A percentile compares a stretch with the other conserved stretches of the same genome.
Evolutionary conservation across 371 early-diverging fungal species (phyloP).

Genomic region (Mortierella sp.): DNA sequence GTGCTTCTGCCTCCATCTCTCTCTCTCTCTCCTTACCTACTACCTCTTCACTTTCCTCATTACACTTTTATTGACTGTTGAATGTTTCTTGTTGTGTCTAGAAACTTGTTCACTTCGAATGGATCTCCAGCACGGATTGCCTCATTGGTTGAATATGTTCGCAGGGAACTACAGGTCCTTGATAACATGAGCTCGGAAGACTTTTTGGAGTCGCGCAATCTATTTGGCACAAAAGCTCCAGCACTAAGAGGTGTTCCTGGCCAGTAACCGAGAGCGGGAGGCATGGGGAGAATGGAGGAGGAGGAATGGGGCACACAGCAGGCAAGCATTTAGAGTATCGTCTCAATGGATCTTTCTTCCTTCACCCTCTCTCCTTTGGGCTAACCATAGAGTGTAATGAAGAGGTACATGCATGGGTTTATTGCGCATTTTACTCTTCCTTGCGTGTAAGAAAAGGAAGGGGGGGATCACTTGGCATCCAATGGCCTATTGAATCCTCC

Average conservation of each 20-base stretch:
- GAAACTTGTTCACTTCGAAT: slow-evolving; percentile 76
- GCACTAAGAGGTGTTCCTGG: slow-evolving; percentile 51
- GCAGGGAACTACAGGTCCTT: slow-evolving; percentile 69
- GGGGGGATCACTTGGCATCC: slow-evolving; percentile 20
- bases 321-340: too few relatives aligned
- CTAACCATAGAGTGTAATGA: too few relatives aligned
- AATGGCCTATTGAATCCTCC: slow-evolving; percentile 83
- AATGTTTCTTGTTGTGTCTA: slow-evolving; percentile 18
- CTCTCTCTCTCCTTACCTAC: not conserved
- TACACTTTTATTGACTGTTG: not conserved
- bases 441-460: too few relatives aligned
- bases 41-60: not conserved
- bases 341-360: too few relatives aligned
- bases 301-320: too few relatives aligned
- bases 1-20: not conserved
- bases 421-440: too few relatives aligned
- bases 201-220: slow-evolving; percentile 40
- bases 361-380: too few relatives aligned
- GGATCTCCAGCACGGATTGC: slow-evolving; percentile 70
- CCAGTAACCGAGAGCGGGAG: slow-evolving; percentile 12
- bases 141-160: slow-evolving; percentile 69
- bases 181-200: slow-evolving; percentile 58
- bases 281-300: not conserved
- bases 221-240: slow-evolving; percentile 39
- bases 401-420: too few relatives aligned